These are phyloP conservation scores for Aquilaria agallochum DNA, from an alignment of 441 rosid species.

Conservation along the genomic window DNA sequence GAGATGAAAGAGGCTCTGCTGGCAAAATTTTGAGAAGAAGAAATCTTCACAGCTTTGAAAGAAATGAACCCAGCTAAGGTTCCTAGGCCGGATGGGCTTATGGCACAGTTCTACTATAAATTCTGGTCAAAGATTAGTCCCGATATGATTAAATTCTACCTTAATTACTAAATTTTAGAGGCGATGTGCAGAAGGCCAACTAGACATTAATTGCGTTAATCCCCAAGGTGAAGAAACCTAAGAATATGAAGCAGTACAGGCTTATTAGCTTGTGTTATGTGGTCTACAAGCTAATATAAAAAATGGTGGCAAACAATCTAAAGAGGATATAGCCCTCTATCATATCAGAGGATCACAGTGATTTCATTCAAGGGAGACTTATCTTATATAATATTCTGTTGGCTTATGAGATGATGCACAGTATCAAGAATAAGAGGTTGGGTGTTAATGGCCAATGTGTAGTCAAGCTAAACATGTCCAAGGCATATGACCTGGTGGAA, in stretches of 20 bases:
- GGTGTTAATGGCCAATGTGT: neutral
- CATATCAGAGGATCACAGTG: neutral
- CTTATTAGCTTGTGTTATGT: neutral
- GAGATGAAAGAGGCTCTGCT: too few relatives aligned
- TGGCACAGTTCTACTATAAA: too few relatives aligned
- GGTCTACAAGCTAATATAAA: neutral
- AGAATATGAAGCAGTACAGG: neutral
- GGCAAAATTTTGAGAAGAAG: too few relatives aligned
- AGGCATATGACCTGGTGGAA: neutral
- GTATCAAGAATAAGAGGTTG: neutral
- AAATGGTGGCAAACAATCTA: too few relatives aligned
- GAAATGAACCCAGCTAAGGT: too few relatives aligned
- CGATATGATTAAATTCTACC: too few relatives aligned
- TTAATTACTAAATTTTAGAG: too few relatives aligned
- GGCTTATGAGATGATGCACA: neutral
- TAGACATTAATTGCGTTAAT: neutral
- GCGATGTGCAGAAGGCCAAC: neutral
- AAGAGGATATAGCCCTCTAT: too few relatives aligned
- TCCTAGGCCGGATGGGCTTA: too few relatives aligned
- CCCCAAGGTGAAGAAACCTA: neutral
- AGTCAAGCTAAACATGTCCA: neutral
- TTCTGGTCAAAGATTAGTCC: too few relatives aligned
- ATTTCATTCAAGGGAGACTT: neutral
- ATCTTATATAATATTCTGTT: neutral
- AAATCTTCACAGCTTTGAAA: too few relatives aligned